phyloP scores from a whole-genome alignment of 2,329 filamentous ascomycete genomes.

The Xylariaceae sp. region DNA sequence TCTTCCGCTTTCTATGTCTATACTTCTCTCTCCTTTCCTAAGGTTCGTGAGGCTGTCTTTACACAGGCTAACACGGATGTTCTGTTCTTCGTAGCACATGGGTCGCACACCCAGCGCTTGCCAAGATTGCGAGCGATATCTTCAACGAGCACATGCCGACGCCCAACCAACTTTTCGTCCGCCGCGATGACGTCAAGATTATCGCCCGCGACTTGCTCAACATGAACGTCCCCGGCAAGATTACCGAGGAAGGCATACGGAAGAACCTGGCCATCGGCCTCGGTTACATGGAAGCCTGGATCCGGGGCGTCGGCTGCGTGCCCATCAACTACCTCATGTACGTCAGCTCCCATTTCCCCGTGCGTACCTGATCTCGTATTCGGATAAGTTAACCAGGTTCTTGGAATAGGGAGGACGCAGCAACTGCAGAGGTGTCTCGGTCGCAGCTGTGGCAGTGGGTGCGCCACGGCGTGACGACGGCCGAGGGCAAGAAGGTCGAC shows the following conservation, averaged over 20 bases:
- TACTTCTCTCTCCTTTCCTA: background rate
- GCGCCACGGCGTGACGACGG: conserved; percentile 65
- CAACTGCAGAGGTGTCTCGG: conserved; percentile 91
- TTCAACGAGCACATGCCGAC: conserved; percentile 99
- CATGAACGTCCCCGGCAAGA: conserved; percentile 90
- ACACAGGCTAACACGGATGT: conserved; percentile 6
- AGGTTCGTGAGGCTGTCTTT: background rate
- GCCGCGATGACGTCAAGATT: conserved; percentile 83
- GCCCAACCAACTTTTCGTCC: conserved; percentile 89
- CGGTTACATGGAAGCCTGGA: conserved; percentile 98
- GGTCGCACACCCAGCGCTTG: conserved; percentile 94
- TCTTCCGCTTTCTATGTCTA: background rate
- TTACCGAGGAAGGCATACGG: conserved; percentile 91
- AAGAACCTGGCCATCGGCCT: conserved; percentile 98
- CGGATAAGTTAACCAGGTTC: conserved; percentile 10
- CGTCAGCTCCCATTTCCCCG: conserved; percentile 20
- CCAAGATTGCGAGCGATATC: conserved; percentile 78
- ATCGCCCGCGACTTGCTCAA: conserved; percentile 87
- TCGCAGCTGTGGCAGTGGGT: conserved; percentile 97
- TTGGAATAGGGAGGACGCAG: conserved; percentile 71
- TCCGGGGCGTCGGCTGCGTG: conserved; percentile 89
- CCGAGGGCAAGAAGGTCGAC: conserved; percentile 87
- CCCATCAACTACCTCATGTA: conserved; percentile 96
- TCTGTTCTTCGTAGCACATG: conserved; percentile 55
- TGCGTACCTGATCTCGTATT: background rate